Conservation (phyloP, 768 basidiomycete species). For the Lyophyllum atratum region DNA sequence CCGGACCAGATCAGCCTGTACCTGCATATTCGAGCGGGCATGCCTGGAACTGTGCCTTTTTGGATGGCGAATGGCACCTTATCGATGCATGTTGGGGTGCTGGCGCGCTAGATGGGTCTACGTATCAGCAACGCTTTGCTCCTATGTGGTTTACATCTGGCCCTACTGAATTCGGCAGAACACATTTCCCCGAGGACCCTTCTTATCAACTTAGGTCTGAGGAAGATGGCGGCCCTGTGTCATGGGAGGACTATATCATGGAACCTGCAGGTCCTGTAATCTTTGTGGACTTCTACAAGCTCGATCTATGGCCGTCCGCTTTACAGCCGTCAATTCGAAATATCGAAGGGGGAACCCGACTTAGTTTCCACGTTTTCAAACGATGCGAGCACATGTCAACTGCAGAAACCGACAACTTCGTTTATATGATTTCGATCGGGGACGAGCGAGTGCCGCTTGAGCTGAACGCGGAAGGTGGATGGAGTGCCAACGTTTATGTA, state of each 20-base stretch:
- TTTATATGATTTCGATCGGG: slow-evolving; percentile 37
- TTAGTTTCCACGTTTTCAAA: slow-evolving; percentile 43
- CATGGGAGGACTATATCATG: slow-evolving; percentile 49
- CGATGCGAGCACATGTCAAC: slow-evolving; percentile 49
- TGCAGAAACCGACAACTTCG: slow-evolving; percentile 41
- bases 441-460: slow-evolving; percentile 35
- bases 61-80: slow-evolving; percentile 47
- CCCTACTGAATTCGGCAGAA: slow-evolving; percentile 42
- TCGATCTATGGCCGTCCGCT: slow-evolving; percentile 30
- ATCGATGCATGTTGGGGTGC: slow-evolving; percentile 53
- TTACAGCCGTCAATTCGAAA: slow-evolving; percentile 36
- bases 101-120: slow-evolving; percentile 37
- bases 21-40: slow-evolving; percentile 43
- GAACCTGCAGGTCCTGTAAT: slow-evolving; percentile 39
- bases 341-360: slow-evolving; percentile 35
- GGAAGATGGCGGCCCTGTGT: slow-evolving; percentile 36
- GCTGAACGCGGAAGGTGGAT: slow-evolving; percentile 40
- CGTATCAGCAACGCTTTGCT: slow-evolving; percentile 36
- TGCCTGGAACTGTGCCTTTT: slow-evolving; percentile 49
- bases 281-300: slow-evolving; percentile 35
- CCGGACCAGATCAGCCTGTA: slow-evolving; percentile 30
- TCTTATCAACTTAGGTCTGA: slow-evolving; percentile 42
- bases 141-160: slow-evolving; percentile 44
- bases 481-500: slow-evolving; percentile 39
- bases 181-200: slow-evolving; percentile 47